These are phyloP conservation scores for Diutina rugosa DNA, from an alignment of 1,139 yeast species.

Conservation along the genomic window DNA sequence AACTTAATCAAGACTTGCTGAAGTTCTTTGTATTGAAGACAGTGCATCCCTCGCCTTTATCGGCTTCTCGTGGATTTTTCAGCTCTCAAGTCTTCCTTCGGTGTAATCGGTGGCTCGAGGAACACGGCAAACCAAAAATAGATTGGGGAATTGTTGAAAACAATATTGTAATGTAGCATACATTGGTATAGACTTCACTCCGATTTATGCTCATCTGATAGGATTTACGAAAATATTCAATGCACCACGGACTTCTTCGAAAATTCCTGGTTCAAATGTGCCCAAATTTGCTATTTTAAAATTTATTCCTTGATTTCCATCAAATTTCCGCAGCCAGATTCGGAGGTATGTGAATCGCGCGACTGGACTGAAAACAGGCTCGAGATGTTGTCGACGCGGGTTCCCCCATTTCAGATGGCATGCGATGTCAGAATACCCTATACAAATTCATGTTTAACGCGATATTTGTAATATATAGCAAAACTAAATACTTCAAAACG, in stretches of 20 bases:
- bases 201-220: no score
- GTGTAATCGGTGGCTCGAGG: constrained; percentile 63
- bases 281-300: background rate
- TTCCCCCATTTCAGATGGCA: background rate
- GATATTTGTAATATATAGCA: no score
- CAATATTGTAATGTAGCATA: constrained; percentile 9
- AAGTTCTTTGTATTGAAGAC: constrained; percentile 44
- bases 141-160: constrained; percentile 46
- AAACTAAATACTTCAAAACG: no score
- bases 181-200: background rate
- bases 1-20: constrained; percentile 19
- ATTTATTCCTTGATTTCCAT: background rate
- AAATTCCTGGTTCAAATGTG: background rate
- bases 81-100: constrained; percentile 55
- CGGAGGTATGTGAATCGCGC: background rate
- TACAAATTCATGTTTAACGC: no score
- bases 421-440: no score
- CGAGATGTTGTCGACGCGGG: background rate
- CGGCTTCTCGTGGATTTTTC: constrained; percentile 80
- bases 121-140: constrained; percentile 33
- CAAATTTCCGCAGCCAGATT: background rate
- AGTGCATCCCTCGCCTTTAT: constrained; percentile 92
- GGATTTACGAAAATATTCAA: background rate
- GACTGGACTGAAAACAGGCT: background rate
- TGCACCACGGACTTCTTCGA: background rate